Conservation (phyloP, 2,329 filamentous ascomycete genomes). For the Scytalidium lignicola region DNA sequence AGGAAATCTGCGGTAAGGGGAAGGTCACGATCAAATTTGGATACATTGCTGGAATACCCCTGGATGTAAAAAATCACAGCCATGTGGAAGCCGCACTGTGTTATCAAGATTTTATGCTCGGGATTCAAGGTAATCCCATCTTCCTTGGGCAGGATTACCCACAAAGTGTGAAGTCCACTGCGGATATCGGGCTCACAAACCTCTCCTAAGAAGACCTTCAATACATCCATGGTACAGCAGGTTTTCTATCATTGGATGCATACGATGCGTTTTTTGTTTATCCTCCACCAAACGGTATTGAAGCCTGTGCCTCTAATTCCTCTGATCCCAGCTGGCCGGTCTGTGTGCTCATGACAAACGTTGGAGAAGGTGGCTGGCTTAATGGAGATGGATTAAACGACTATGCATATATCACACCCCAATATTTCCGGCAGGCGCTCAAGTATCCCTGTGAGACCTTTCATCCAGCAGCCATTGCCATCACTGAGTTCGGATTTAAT, state of each 20-base stretch:
- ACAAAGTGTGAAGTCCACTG: constrained; percentile 31
- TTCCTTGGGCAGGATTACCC: constrained; percentile 6
- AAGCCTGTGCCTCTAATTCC: constrained; percentile 35
- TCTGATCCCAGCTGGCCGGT: constrained; percentile 35
- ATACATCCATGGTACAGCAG: constrained; percentile 44
- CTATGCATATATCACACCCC: constrained; percentile 28
- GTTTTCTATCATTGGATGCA: constrained; percentile 51
- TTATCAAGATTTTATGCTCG: constrained; percentile 38
- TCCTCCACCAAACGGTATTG: constrained; percentile 32
- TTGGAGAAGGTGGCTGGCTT: constrained; percentile 36
- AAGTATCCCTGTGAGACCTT: constrained; percentile 36
- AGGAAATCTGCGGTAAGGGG: constrained; percentile 45
- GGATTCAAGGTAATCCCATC: constrained; percentile 4
- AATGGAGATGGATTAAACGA: neutral
- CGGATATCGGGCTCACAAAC: constrained; percentile 19
- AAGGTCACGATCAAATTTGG: constrained; percentile 40
- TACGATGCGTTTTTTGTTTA: constrained; percentile 50
- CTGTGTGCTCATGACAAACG: constrained; percentile 29
- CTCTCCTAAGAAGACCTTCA: constrained; percentile 38
- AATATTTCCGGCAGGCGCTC: constrained; percentile 34
- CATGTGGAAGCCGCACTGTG: constrained; percentile 16
- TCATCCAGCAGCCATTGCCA: constrained; percentile 24
- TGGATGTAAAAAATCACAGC: constrained; percentile 25
- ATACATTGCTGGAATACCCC: constrained; percentile 43
- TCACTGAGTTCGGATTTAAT: constrained; percentile 35